These are phyloP conservation scores for Rhizopogon vesiculosus DNA, from an alignment of 768 basidiomycete species.

Conservation along the genomic window DNA sequence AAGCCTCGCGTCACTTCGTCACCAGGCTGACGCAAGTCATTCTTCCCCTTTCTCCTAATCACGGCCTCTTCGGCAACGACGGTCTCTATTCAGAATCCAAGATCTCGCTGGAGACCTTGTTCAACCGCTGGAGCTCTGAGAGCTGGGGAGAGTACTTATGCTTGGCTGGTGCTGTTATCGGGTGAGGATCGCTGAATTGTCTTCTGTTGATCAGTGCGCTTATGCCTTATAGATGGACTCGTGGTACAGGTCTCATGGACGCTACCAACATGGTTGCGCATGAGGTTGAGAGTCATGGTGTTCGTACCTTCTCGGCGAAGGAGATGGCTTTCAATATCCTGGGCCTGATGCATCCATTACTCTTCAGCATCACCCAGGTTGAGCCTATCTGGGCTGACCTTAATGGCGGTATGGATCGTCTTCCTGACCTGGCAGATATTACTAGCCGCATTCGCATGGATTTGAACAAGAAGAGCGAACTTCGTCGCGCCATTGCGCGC, in stretches of 20 bases:
- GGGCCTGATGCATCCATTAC: slow-evolving; percentile 96
- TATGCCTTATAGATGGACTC: slow-evolving; percentile 71
- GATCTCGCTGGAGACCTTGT: slow-evolving; percentile 95
- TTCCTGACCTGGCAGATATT: slow-evolving; percentile 91
- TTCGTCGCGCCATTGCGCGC: slow-evolving; percentile 88
- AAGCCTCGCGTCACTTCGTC: slow-evolving; percentile 93
- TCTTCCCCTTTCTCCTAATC: slow-evolving; percentile 95
- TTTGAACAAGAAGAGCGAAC: slow-evolving; percentile 82
- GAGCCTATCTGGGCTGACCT: slow-evolving; percentile 99
- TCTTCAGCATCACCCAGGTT: slow-evolving; percentile 99
- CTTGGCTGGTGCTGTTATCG: slow-evolving; percentile 96
- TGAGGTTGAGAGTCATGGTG: slow-evolving; percentile 87
- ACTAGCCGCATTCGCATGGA: slow-evolving; percentile 80
- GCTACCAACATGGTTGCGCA: slow-evolving; percentile 94
- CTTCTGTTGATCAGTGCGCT: slow-evolving; percentile 5
- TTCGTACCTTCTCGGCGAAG: slow-evolving; percentile 98
- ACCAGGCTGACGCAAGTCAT: slow-evolving; percentile 99
- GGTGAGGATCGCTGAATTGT: slow-evolving; percentile 44
- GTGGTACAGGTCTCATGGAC: slow-evolving; percentile 96
- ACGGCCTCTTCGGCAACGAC: slow-evolving; percentile 96
- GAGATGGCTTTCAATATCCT: slow-evolving; percentile 99
- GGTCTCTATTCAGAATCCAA: slow-evolving; percentile 98
- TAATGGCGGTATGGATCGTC: slow-evolving; percentile 96
- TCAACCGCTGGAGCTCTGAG: slow-evolving; percentile 97
- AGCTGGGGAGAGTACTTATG: slow-evolving; percentile 99